Percentiles rank a stretch among this genome's conserved stretches.
phyloP scores from a whole-genome alignment of 176 grass and related monocot species.

The Puya raimondii region DNA sequence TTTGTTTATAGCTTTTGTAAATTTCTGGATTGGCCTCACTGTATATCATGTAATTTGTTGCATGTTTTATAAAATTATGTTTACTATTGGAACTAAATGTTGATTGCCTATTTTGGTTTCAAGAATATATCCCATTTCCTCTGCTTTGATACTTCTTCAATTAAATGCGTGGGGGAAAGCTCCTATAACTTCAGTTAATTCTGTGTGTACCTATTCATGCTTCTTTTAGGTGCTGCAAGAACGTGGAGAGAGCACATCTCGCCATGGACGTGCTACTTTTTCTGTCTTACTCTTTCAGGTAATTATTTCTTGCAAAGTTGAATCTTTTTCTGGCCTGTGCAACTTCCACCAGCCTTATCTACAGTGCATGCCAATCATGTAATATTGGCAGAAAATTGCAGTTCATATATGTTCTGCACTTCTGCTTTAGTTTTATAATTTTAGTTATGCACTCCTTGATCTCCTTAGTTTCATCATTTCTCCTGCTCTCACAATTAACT shows the following conservation, averaged over 20 bases:
- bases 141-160: not conserved
- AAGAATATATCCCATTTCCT: not conserved
- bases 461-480: too few relatives aligned
- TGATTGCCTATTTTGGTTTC: not conserved
- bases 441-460: too few relatives aligned
- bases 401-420: too few relatives aligned
- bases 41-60: too few relatives aligned
- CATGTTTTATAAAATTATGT: not conserved
- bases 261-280: slow-evolving; percentile 95
- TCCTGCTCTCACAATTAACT: too few relatives aligned
- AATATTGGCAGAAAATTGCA: too few relatives aligned
- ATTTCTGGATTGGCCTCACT: too few relatives aligned
- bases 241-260: slow-evolving; percentile 94
- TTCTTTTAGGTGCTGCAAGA: slow-evolving; percentile 78
- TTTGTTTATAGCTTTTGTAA: too few relatives aligned
- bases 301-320: slow-evolving; percentile 12
- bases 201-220: slow-evolving; percentile 7
- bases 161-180: not conserved
- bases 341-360: too few relatives aligned
- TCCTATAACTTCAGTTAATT: not conserved
- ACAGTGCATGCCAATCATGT: too few relatives aligned
- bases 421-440: too few relatives aligned
- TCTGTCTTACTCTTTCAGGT: slow-evolving; percentile 98
- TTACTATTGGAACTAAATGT: not conserved
- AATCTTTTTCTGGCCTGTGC: not conserved